Percentiles rank a stretch among this genome's conserved stretches.
Evolutionary conservation across 2,329 filamentous ascomycete genomes (phyloP).

Genomic region (Penicillium sp.): DNA sequence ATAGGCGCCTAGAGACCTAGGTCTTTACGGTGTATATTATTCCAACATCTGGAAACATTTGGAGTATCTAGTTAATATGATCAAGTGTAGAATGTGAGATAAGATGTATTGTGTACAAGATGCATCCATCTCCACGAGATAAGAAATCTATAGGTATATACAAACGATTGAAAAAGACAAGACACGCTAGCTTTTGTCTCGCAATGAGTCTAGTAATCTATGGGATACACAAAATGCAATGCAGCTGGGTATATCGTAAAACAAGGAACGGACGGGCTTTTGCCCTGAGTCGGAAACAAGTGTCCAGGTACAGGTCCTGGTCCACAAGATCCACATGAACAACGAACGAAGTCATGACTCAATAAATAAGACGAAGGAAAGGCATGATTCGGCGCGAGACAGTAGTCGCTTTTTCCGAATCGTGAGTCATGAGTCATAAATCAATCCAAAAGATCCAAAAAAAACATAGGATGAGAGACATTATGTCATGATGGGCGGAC

Average conservation of each 20-base stretch:
- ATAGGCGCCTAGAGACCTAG: no score
- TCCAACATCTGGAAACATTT: no score
- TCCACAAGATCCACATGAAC: not conserved
- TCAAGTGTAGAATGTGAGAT: not conserved
- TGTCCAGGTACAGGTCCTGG: no score
- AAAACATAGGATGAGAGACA: constrained; percentile 21
- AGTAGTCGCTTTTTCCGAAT: constrained; percentile 34
- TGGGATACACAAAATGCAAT: constrained; percentile 7
- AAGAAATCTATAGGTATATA: constrained; percentile 3
- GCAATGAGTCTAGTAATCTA: constrained; percentile 6
- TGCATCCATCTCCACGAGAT: not conserved
- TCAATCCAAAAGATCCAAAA: constrained; percentile 9
- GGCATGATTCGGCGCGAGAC: constrained; percentile 31
- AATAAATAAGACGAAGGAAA: constrained; percentile 24
- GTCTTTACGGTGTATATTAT: no score
- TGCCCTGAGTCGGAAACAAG: constrained; percentile 2
- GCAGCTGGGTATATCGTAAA: constrained; percentile 17
- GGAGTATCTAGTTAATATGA: not conserved
- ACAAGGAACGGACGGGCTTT: constrained; percentile 18
- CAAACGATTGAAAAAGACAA: constrained; percentile 2
- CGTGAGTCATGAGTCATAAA: constrained; percentile 31
- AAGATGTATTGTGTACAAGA: constrained; percentile 11
- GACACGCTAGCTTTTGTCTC: constrained; percentile 5
- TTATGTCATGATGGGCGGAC: constrained; percentile 29
- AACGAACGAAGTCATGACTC: constrained; percentile 13